Evolutionary conservation across 306 rosid genomes (phyloP).

Genomic region (Hippophae gyantsensis): DNA sequence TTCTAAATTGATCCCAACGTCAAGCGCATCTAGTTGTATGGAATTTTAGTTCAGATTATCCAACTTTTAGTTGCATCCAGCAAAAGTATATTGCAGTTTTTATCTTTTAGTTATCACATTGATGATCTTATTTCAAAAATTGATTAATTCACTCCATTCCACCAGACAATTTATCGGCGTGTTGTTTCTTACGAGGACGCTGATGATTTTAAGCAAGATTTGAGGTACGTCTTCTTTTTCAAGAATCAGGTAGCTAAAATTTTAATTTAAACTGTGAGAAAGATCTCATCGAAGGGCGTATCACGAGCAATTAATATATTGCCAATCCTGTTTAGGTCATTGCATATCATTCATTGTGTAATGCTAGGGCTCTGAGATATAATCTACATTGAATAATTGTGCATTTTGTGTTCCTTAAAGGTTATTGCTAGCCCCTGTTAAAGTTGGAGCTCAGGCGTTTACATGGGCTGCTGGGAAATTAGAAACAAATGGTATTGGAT

Average conservation of each 20-base stretch:
- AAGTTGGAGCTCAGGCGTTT: constrained; percentile 62
- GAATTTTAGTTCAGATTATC: background rate
- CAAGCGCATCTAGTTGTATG: background rate
- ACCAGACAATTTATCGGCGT: constrained; percentile 62
- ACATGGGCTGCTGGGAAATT: constrained; percentile 89
- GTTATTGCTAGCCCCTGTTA: constrained; percentile 60
- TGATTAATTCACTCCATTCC: background rate
- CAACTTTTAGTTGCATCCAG: too few relatives aligned
- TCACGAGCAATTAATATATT: too few relatives aligned
- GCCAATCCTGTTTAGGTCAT: too few relatives aligned
- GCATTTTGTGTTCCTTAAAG: constrained; percentile 18
- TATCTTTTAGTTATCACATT: too few relatives aligned
- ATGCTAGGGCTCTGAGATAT: too few relatives aligned
- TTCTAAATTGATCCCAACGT: background rate
- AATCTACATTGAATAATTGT: too few relatives aligned
- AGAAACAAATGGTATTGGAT: constrained; percentile 67
- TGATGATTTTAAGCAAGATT: constrained; percentile 60
- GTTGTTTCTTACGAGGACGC: constrained; percentile 52
- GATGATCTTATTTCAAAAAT: background rate
- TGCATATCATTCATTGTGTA: too few relatives aligned
- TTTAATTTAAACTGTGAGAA: too few relatives aligned
- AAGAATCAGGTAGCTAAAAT: too few relatives aligned
- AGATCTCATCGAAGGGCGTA: too few relatives aligned
- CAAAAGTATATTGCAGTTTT: too few relatives aligned
- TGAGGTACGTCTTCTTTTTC: constrained; percentile 28